These are phyloP conservation scores for Debaryomyces castellii DNA, from an alignment of 805 yeast species.

Conservation along the genomic window DNA sequence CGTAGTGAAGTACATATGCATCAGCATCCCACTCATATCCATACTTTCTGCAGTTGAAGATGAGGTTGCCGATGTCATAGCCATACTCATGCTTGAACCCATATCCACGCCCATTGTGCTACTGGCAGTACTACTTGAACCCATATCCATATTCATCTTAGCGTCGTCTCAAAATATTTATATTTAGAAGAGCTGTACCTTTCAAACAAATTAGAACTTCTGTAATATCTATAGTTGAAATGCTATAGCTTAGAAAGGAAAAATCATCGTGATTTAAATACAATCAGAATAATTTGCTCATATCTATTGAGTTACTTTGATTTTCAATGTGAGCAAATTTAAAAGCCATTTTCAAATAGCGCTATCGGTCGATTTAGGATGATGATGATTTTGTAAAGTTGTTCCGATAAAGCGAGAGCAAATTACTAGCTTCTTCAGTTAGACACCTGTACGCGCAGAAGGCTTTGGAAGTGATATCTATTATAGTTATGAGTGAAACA, in stretches of 20 bases:
- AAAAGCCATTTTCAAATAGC: neutral
- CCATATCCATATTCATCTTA: neutral
- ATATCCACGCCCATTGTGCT: conserved; percentile 8
- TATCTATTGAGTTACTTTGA: neutral
- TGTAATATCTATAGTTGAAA: too few species aligned
- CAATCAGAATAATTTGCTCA: conserved; percentile 50
- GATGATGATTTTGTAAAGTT: too few species aligned
- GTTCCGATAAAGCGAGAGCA: too few species aligned
- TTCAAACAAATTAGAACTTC: neutral
- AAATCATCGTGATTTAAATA: conserved; percentile 49
- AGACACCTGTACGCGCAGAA: too few species aligned
- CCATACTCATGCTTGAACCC: conserved; percentile 6
- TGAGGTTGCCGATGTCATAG: conserved; percentile 3
- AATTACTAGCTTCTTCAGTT: too few species aligned
- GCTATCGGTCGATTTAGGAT: neutral
- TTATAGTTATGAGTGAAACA: too few species aligned
- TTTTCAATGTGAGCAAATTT: neutral
- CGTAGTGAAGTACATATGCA: conserved; percentile 61
- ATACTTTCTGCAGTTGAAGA: too few species aligned
- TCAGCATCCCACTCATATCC: conserved; percentile 33
- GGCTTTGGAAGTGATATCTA: too few species aligned
- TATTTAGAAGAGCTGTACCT: too few species aligned
- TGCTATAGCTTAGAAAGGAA: too few species aligned
- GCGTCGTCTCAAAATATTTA: too few species aligned
- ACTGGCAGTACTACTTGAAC: conserved; percentile 1